Evolutionary conservation across 495 filamentous ascomycete genomes (phyloP).

Genomic region (Articulospora tetracladia): DNA sequence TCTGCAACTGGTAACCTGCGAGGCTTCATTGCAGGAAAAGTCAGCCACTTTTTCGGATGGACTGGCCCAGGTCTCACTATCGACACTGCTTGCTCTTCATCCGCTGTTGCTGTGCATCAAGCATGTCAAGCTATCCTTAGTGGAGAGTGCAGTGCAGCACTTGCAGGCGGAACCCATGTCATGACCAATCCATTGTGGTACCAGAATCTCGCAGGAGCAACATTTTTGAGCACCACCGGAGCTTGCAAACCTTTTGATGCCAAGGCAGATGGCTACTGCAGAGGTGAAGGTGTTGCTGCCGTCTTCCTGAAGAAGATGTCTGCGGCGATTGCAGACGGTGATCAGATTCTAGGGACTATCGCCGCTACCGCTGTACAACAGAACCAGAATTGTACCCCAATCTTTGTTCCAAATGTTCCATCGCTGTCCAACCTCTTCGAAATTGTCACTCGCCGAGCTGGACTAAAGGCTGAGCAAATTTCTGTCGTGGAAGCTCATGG

Average conservation of each 20-base stretch:
- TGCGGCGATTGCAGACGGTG: constrained; percentile 51
- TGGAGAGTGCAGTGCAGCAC: constrained; percentile 33
- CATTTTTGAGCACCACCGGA: constrained; percentile 35
- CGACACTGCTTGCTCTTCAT: constrained; percentile 87
- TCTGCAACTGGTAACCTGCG: constrained; percentile 37
- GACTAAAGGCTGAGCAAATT: constrained; percentile 38
- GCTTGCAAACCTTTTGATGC: constrained; percentile 43
- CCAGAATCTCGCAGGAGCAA: constrained; percentile 63
- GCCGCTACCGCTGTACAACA: constrained; percentile 55
- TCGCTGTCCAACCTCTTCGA: constrained; percentile 49
- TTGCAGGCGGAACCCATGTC: constrained; percentile 58
- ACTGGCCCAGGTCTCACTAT: constrained; percentile 62
- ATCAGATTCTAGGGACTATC: constrained; percentile 59
- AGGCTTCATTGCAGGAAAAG: constrained; percentile 56
- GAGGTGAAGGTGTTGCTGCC: constrained; percentile 66
- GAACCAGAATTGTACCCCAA: constrained; percentile 51
- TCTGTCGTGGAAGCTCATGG: constrained; percentile 38
- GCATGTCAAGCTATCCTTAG: constrained; percentile 76
- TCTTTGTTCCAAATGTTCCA: constrained; percentile 51
- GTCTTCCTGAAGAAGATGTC: constrained; percentile 63
- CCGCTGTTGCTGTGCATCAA: constrained; percentile 55
- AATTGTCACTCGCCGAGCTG: constrained; percentile 37
- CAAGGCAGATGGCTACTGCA: constrained; percentile 67
- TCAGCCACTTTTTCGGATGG: constrained; percentile 53
- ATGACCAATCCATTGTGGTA: constrained; percentile 74